Conservation (phyloP, 2,329 filamentous ascomycete genomes). For the Colletotrichum australisinense region DNA sequence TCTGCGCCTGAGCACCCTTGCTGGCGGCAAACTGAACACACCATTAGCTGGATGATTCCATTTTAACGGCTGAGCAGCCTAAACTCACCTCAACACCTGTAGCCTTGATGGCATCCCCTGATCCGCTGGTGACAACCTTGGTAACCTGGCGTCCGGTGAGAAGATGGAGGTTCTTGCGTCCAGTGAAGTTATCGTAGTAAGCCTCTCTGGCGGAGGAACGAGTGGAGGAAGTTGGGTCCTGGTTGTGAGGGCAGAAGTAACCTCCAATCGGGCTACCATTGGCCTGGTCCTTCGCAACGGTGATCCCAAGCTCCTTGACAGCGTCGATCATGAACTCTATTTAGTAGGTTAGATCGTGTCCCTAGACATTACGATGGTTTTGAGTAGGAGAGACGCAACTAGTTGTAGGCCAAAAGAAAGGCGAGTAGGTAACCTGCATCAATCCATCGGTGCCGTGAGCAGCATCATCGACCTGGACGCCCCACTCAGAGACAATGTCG, state of each 20-base stretch:
- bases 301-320: conserved; percentile 37
- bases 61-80: too few relatives aligned
- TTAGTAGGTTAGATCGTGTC: neutral
- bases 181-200: conserved; percentile 40
- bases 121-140: conserved; percentile 34
- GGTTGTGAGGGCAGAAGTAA: conserved; percentile 40
- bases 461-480: conserved; percentile 41
- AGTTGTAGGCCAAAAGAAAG: conserved; percentile 46
- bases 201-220: conserved; percentile 43
- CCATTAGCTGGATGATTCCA: neutral
- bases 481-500: conserved; percentile 40
- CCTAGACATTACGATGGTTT: too few relatives aligned
- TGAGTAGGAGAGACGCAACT: conserved; percentile 27
- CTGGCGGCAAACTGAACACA: conserved; percentile 17
- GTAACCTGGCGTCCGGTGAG: conserved; percentile 44
- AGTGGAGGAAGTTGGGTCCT: conserved; percentile 40
- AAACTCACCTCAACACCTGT: conserved; percentile 36
- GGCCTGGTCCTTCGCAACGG: conserved; percentile 32
- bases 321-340: conserved; percentile 37
- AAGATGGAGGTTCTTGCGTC: conserved; percentile 42
- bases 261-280: conserved; percentile 37
- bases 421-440: conserved; percentile 44
- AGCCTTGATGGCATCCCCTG: conserved; percentile 26
- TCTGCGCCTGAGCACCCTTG: conserved; percentile 3
- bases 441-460: conserved; percentile 42